Evolutionary conservation across 176 grass and related monocot species (phyloP).

Genomic region (Pharus latifolius): DNA sequence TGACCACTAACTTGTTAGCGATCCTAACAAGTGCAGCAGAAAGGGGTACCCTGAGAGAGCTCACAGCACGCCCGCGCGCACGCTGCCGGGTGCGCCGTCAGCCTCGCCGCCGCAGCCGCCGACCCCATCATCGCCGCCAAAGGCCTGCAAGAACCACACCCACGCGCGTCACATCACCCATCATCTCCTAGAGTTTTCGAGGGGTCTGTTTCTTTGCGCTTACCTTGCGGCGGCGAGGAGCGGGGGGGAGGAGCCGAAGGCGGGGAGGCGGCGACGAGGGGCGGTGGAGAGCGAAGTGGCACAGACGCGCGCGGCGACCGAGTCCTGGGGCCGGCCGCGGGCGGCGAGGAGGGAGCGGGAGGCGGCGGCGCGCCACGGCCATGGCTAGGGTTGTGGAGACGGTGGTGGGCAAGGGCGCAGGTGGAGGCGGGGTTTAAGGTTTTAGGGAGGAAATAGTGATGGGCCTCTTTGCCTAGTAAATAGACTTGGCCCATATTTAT

Average conservation of each 20-base stretch:
- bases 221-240: conserved; percentile 46
- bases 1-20: conserved; percentile 76
- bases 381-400: conserved; percentile 25
- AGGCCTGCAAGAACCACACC: conserved; percentile 24
- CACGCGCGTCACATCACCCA: not conserved
- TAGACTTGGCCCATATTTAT: too few species aligned
- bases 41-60: conserved; percentile 95
- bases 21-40: conserved; percentile 96
- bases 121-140: conserved; percentile 52
- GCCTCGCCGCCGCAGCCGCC: conserved; percentile 19
- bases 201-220: not conserved
- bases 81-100: conserved; percentile 55
- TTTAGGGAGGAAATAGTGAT: not conserved
- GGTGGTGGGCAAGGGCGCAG: not conserved
- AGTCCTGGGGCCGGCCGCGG: conserved; percentile 3
- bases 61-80: conserved; percentile 74
- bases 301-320: conserved; percentile 8
- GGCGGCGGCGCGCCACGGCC: conserved; percentile 54
- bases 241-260: conserved; percentile 13
- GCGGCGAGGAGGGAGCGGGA: conserved; percentile 53
- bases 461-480: too few species aligned
- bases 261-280: not conserved
- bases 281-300: not conserved
- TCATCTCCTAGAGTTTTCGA: not conserved
- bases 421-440: conserved; percentile 33